Conservation (phyloP, 495 filamentous ascomycete genomes). For the Gamarada debralockiae region DNA sequence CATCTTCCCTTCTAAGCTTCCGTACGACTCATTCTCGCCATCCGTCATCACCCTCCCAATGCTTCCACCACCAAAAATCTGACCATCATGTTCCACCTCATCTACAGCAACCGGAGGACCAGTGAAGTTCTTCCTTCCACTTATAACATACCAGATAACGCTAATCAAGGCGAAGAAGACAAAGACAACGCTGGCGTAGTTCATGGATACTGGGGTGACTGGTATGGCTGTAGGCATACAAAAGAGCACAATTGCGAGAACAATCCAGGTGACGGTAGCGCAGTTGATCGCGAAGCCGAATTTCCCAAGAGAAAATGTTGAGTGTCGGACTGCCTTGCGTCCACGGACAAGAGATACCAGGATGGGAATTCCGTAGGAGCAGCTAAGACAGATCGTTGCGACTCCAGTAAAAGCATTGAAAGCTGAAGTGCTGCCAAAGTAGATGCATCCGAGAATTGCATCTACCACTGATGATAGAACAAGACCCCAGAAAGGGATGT, state of each 20-base stretch:
- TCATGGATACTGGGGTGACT: conserved; percentile 46
- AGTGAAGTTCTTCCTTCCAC: conserved; percentile 62
- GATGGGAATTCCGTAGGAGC: conserved; percentile 61
- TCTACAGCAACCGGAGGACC: conserved; percentile 53
- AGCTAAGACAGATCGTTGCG: conserved; percentile 59
- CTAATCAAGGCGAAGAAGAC: conserved; percentile 53
- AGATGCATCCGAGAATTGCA: conserved; percentile 57
- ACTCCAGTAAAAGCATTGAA: conserved; percentile 67
- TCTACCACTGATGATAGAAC: conserved; percentile 50
- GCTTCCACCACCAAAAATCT: conserved; percentile 25
- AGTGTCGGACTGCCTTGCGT: conserved; percentile 37
- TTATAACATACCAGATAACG: conserved; percentile 62
- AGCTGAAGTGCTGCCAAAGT: conserved; percentile 57
- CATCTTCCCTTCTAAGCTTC: neutral
- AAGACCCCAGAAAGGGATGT: conserved; percentile 56
- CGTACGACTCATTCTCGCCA: conserved; percentile 1
- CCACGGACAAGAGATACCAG: conserved; percentile 45
- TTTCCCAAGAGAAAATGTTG: conserved; percentile 41
- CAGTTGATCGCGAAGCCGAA: conserved; percentile 50
- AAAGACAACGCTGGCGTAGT: conserved; percentile 65
- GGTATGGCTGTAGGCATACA: conserved; percentile 44
- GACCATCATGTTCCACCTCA: conserved; percentile 24
- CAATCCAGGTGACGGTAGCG: conserved; percentile 42
- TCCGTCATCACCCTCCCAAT: conserved; percentile 11
- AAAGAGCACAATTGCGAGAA: conserved; percentile 40